These are phyloP conservation scores for Coemansia sp. DNA, from an alignment of 192 early-diverging fungal species.

Conservation along the genomic window DNA sequence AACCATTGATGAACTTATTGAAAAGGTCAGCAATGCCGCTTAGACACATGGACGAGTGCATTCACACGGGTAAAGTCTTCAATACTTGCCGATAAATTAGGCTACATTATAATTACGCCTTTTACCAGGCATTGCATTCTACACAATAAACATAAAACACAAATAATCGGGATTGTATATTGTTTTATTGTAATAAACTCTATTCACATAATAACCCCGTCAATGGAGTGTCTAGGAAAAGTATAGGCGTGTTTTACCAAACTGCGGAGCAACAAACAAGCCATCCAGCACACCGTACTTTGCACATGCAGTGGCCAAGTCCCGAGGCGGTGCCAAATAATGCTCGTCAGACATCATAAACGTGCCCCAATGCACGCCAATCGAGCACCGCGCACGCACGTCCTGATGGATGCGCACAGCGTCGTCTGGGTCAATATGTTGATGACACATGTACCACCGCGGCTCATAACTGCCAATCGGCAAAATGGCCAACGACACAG, in stretches of 20 bases:
- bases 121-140: no score
- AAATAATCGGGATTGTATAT: no score
- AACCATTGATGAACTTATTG: no score
- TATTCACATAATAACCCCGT: not conserved
- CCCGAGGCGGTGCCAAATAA: slow-evolving; percentile 65
- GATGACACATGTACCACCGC: slow-evolving; percentile 70
- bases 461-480: slow-evolving; percentile 88
- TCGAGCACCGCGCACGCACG: slow-evolving; percentile 59
- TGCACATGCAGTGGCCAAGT: slow-evolving; percentile 55
- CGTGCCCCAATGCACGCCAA: slow-evolving; percentile 89
- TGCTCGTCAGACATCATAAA: slow-evolving; percentile 78
- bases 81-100: no score
- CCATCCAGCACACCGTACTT: slow-evolving; percentile 23
- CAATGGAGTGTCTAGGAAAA: not conserved
- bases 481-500: slow-evolving; percentile 71
- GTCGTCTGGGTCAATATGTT: slow-evolving; percentile 79
- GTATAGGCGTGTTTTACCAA: slow-evolving; percentile 40
- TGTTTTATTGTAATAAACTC: not conserved
- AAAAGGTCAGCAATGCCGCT: no score
- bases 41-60: no score
- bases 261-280: slow-evolving; percentile 40
- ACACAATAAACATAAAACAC: no score
- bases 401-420: slow-evolving; percentile 80
- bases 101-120: no score
- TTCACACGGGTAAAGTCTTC: no score